phyloP scores from a whole-genome alignment of 352 stramenopile species.

The Pythium angustatum region DNA sequence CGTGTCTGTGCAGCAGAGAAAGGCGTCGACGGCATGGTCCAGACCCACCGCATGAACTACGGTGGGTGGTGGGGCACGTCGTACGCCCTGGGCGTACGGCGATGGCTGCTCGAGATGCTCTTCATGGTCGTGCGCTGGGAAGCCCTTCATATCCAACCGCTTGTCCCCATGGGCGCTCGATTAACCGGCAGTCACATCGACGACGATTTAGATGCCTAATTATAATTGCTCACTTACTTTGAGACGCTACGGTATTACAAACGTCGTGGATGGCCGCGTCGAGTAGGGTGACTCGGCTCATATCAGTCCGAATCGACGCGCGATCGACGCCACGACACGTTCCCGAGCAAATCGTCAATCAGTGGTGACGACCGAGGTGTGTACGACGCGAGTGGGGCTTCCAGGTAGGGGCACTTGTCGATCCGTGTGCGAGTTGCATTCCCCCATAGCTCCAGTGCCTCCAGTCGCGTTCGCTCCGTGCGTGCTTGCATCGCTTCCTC shows the following conservation, averaged over 20 bases:
- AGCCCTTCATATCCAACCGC: slow-evolving; percentile 7
- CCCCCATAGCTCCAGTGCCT: slow-evolving; percentile 13
- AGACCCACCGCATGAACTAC: slow-evolving; percentile 13
- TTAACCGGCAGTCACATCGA: background rate
- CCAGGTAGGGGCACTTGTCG: slow-evolving; percentile 24
- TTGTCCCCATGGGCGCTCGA: background rate
- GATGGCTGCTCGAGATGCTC: slow-evolving; percentile 24
- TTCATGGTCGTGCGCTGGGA: slow-evolving; percentile 28
- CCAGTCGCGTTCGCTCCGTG: background rate
- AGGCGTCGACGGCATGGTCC: background rate
- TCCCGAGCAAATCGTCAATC: slow-evolving; percentile 13
- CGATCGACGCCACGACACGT: background rate
- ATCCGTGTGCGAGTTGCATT: background rate
- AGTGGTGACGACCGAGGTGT: background rate
- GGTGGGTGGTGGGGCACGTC: slow-evolving; percentile 17
- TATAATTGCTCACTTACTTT: too few relatives aligned
- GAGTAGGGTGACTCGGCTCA: background rate
- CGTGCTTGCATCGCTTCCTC: slow-evolving; percentile 12
- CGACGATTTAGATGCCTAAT: background rate
- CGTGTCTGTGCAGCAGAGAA: background rate
- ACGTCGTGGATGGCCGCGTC: too few relatives aligned
- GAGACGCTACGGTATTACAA: too few relatives aligned
- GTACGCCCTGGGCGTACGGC: background rate
- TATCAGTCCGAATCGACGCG: background rate
- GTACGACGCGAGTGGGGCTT: slow-evolving; percentile 20